phyloP scores from a whole-genome alignment of 192 early-diverging fungal genomes.

The Entomortierella parvispora region DNA sequence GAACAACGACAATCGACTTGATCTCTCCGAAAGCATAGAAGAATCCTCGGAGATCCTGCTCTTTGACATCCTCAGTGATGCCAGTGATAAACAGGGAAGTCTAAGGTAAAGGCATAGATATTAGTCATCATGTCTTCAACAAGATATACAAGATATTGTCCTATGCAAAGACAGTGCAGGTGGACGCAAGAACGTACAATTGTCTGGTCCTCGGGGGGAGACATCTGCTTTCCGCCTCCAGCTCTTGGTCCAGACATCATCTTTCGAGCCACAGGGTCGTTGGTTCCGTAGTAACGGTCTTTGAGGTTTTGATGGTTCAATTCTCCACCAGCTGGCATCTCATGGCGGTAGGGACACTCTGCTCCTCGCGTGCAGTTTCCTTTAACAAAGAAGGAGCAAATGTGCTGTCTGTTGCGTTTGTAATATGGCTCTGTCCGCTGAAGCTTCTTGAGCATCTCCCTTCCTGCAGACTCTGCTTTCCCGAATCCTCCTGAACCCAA shows the following conservation, averaged over 20 bases:
- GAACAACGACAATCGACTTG: slow-evolving; percentile 84
- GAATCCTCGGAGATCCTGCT: slow-evolving; percentile 74
- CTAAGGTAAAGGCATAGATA: slow-evolving; percentile 21
- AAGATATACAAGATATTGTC: no score
- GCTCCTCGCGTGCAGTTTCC: slow-evolving; percentile 95
- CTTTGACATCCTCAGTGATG: slow-evolving; percentile 74
- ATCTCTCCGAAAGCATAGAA: slow-evolving; percentile 92
- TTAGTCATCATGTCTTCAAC: not conserved
- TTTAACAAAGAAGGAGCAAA: slow-evolving; percentile 97
- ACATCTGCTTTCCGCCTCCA: slow-evolving; percentile 59
- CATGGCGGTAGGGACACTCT: slow-evolving; percentile 97
- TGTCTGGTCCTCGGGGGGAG: slow-evolving; percentile 80
- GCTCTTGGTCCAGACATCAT: slow-evolving; percentile 72
- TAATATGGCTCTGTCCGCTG: slow-evolving; percentile 91
- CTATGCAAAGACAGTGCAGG: no score
- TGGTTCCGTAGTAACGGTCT: slow-evolving; percentile 93
- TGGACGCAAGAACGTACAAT: slow-evolving; percentile 60
- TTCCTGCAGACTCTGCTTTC: slow-evolving; percentile 76
- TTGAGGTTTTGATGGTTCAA: slow-evolving; percentile 92
- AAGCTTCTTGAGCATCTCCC: slow-evolving; percentile 79
- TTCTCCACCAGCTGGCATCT: slow-evolving; percentile 87
- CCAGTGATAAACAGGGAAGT: slow-evolving; percentile 90
- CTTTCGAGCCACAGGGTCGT: slow-evolving; percentile 93
- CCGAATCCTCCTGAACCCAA: slow-evolving; percentile 72
- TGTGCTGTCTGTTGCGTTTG: slow-evolving; percentile 87